Evolutionary conservation across 768 basidiomycete species (phyloP), one percentile per base, ranked within the genome.

Genomic region (Lentinula raphanica): DNA sequence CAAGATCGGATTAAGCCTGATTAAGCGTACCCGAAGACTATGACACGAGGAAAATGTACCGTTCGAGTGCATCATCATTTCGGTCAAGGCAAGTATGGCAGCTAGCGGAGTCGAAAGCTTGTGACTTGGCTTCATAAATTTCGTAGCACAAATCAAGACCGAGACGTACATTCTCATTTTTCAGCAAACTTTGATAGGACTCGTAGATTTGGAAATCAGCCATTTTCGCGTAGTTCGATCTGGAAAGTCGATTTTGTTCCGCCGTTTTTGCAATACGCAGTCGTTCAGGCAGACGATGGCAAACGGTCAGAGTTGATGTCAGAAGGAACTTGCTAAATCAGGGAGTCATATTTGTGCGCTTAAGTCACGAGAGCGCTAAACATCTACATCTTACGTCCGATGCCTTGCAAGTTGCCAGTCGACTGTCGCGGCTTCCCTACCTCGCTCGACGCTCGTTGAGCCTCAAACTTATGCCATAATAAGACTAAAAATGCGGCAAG

Each of bases 71-170:
- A 89, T 80, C 60, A 97, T 85, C 32, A 94, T 76, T 67, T 94
- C 84, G 2, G 92, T 88, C 49, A 97, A 77, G 12, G 93, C 83
- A 21, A 91, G 77, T 58, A 98, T 92, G 15, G 95, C 95, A 19
- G 94, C 95, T 21, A 96, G 76, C 8, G 94, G 94, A 3, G 84
- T 80, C 0, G 90, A 86, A 56, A 91, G 82, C 90, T 92, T 66
- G 40, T 54, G 46, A 32, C 48, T 23, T 44, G 42, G 49, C 39
- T 31, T 12, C 13, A n/a, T 28, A 44, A 58, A 35, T 53, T 53
- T 25, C 21, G 23, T 9, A 9, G 39, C 32, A 39, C 32, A 51
- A 48, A 29, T 48, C 8, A 11, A 9, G 29, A 21, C n/a, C 17
- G 48, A 21, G 19, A 72, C 80, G 63, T 65, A 91, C 92, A 72